phyloP scores from a whole-genome alignment of 371 early-diverging fungal genomes.

The Entomophthora muscae region DNA sequence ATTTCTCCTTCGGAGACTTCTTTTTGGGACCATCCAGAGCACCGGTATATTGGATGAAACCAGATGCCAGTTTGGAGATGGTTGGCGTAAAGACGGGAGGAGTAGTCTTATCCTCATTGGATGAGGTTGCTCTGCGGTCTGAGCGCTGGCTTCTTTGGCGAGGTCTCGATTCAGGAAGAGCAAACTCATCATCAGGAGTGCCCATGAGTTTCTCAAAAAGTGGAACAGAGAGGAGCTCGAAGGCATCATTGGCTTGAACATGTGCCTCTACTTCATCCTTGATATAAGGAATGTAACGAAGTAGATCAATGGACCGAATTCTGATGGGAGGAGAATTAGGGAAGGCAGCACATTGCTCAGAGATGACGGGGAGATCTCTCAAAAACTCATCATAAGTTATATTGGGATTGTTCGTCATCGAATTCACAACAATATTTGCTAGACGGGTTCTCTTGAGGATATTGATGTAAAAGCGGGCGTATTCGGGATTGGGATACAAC shows the following conservation, averaged over 20 bases:
- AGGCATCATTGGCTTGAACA: constrained; percentile 12
- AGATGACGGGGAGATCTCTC: constrained; percentile 10
- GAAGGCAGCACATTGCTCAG: constrained; percentile 7
- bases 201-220: constrained; percentile 13
- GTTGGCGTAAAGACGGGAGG: constrained; percentile 26
- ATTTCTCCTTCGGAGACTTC: not conserved
- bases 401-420: constrained; percentile 9
- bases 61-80: constrained; percentile 22
- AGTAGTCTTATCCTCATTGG: constrained; percentile 12
- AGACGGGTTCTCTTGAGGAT: constrained; percentile 19
- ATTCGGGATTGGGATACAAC: constrained; percentile 16
- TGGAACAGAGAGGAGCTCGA: constrained; percentile 12
- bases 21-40: not conserved
- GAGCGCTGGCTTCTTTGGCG: not conserved
- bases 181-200: not conserved
- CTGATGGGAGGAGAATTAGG: not conserved
- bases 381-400: constrained; percentile 15
- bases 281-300: constrained; percentile 14
- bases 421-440: constrained; percentile 19
- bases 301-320: constrained; percentile 16
- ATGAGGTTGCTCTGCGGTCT: constrained; percentile 8
- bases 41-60: constrained; percentile 11
- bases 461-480: constrained; percentile 15
- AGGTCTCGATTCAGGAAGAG: not conserved
- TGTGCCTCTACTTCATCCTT: constrained; percentile 16